Percentiles rank a stretch among this genome's conserved stretches.
Evolutionary conservation across 768 basidiomycete genomes (phyloP).

Genomic region (Boletus coccyginus): DNA sequence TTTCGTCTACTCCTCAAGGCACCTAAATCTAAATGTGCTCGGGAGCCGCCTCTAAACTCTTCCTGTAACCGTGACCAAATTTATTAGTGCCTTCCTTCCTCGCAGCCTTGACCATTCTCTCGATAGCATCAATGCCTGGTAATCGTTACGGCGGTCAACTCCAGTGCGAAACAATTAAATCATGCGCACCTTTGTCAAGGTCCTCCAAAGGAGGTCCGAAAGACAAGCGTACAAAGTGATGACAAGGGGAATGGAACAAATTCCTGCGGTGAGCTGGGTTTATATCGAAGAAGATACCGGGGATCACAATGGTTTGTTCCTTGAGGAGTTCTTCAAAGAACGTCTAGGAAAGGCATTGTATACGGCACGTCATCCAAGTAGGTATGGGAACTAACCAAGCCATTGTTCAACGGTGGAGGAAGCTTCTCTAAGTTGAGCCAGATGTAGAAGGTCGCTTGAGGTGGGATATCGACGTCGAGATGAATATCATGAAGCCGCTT

Average conservation of each 20-base stretch:
- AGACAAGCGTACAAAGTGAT: conserved; percentile 84
- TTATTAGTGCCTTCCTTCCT: conserved; percentile 55
- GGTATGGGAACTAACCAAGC: conserved; percentile 52
- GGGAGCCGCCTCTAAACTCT: conserved; percentile 43
- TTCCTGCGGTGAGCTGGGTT: conserved; percentile 79
- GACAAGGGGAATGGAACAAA: conserved; percentile 86
- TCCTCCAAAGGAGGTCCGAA: conserved; percentile 82
- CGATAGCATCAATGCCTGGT: conserved; percentile 82
- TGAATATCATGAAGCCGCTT: conserved; percentile 74
- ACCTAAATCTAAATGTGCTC: conserved; percentile 21
- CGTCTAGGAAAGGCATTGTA: conserved; percentile 42
- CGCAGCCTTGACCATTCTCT: conserved; percentile 68
- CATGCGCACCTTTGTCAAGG: conserved; percentile 63
- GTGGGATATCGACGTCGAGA: conserved; percentile 74
- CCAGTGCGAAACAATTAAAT: not conserved
- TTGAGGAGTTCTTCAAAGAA: conserved; percentile 96
- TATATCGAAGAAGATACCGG: conserved; percentile 88
- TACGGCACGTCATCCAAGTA: not conserved
- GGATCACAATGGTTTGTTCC: conserved; percentile 87
- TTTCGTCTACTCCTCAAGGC: too few relatives aligned
- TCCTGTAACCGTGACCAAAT: conserved; percentile 73
- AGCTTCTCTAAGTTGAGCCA: conserved; percentile 86
- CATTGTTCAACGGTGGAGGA: conserved; percentile 82
- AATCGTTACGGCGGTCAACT: not conserved
- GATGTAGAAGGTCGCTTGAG: conserved; percentile 87